A percentile compares a stretch with the other conserved stretches of the same genome.
phyloP scores from a whole-genome alignment of 192 early-diverging fungal genomes.

The Pilobolus umbonatus region DNA sequence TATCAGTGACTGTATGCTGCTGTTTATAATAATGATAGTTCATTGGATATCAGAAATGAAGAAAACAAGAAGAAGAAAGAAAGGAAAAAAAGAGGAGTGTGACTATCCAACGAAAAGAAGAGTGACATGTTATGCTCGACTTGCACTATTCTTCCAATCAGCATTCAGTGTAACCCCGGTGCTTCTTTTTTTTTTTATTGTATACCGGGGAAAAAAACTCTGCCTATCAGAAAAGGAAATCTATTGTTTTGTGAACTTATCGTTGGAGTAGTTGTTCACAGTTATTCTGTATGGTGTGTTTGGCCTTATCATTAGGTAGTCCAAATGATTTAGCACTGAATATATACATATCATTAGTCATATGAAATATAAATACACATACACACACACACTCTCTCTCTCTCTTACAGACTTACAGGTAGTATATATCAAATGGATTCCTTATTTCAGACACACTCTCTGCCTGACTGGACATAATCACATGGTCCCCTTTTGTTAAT shows the following conservation, averaged over 20 bases:
- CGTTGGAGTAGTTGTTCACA: constrained; percentile 1
- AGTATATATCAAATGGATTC: constrained; percentile 5
- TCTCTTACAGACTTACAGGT: constrained; percentile 14
- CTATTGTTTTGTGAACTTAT: too few relatives aligned
- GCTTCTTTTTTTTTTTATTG: too few relatives aligned
- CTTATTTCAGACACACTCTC: constrained; percentile 10
- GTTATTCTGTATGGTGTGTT: background rate
- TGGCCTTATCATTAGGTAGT: constrained; percentile 4
- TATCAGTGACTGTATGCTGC: background rate
- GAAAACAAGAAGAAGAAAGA: background rate
- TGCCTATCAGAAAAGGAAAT: too few relatives aligned
- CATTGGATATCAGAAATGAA: background rate
- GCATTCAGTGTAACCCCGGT: too few relatives aligned
- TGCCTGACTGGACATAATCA: constrained; percentile 8
- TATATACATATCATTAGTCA: too few relatives aligned
- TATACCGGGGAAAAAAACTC: too few relatives aligned
- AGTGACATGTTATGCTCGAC: too few relatives aligned
- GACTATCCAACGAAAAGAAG: background rate
- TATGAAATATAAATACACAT: too few relatives aligned
- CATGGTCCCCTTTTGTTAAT: background rate
- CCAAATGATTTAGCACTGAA: constrained; percentile 8
- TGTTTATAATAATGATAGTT: constrained; percentile 7
- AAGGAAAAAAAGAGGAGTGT: background rate
- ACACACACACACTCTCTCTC: too few relatives aligned
- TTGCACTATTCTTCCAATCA: too few relatives aligned